Evolutionary conservation across 805 yeast genomes (phyloP).

Genomic region (Metschnikowia dekortorum): DNA sequence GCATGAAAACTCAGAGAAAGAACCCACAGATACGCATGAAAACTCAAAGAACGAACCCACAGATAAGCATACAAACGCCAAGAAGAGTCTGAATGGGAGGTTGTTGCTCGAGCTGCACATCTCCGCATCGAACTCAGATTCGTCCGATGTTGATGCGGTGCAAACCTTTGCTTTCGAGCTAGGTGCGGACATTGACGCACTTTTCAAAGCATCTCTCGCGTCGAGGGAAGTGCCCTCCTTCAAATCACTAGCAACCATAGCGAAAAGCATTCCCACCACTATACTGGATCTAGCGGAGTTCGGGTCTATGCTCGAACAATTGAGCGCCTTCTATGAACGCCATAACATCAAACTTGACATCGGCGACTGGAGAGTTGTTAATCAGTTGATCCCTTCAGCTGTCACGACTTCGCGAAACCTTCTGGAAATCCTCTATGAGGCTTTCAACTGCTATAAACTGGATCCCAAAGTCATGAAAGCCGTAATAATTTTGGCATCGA

Average conservation of each 20-base stretch:
- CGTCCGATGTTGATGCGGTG: constrained; percentile 12
- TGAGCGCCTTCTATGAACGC: constrained; percentile 5
- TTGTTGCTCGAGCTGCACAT: neutral
- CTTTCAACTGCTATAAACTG: neutral
- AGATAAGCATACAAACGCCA: neutral
- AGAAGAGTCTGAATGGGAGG: neutral
- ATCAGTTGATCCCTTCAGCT: neutral
- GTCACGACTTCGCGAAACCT: neutral
- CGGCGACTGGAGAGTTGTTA: neutral
- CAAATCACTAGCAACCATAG: constrained; percentile 16
- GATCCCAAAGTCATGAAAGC: constrained; percentile 4
- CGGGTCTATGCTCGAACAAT: constrained; percentile 37
- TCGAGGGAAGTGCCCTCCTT: neutral
- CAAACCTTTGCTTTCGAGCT: constrained; percentile 29
- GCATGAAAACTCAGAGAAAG: neutral
- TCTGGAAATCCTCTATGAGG: constrained; percentile 1
- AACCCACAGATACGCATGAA: neutral
- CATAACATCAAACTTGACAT: constrained; percentile 7
- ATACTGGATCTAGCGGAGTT: constrained; percentile 28
- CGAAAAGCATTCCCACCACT: constrained; percentile 18
- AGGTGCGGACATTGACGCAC: constrained; percentile 17
- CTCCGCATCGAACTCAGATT: neutral
- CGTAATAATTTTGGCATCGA: constrained; percentile 8
- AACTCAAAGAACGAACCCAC: neutral
- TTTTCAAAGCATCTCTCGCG: neutral